These are phyloP conservation scores for Thymus mandschuricus DNA, from an alignment of 257 asterid species.

Conservation along the genomic window DNA sequence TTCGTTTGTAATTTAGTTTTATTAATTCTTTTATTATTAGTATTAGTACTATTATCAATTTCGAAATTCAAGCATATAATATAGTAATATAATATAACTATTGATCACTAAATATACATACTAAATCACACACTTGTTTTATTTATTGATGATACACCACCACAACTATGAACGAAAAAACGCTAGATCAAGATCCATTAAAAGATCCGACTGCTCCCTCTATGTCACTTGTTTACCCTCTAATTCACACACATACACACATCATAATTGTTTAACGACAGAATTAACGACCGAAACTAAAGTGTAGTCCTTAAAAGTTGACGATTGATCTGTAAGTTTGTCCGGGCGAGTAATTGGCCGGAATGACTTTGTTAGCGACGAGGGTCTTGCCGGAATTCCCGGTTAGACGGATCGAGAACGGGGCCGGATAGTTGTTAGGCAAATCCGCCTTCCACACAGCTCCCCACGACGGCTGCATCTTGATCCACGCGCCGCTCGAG, in stretches of 20 bases:
- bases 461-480: slow-evolving; percentile 78
- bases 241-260: too few species aligned
- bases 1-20: not conserved
- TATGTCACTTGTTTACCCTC: too few species aligned
- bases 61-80: too few species aligned
- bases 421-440: slow-evolving; percentile 43
- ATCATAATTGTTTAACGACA: not conserved
- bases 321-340: slow-evolving; percentile 63
- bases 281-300: too few species aligned
- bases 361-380: slow-evolving; percentile 67
- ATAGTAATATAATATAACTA: too few species aligned
- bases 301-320: slow-evolving; percentile 45
- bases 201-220: slow-evolving; percentile 24
- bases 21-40: too few species aligned
- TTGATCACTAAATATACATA: not conserved
- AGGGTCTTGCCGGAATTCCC: slow-evolving; percentile 48
- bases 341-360: slow-evolving; percentile 69
- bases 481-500: slow-evolving; percentile 45
- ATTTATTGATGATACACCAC: not conserved
- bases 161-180: not conserved
- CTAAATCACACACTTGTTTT: not conserved
- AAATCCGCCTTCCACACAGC: slow-evolving; percentile 67
- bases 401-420: slow-evolving; percentile 63
- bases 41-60: too few species aligned
- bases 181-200: slow-evolving; percentile 26